Conservation (phyloP, 139 green algal species). For the Tetradesmus lagerheimii region DNA sequence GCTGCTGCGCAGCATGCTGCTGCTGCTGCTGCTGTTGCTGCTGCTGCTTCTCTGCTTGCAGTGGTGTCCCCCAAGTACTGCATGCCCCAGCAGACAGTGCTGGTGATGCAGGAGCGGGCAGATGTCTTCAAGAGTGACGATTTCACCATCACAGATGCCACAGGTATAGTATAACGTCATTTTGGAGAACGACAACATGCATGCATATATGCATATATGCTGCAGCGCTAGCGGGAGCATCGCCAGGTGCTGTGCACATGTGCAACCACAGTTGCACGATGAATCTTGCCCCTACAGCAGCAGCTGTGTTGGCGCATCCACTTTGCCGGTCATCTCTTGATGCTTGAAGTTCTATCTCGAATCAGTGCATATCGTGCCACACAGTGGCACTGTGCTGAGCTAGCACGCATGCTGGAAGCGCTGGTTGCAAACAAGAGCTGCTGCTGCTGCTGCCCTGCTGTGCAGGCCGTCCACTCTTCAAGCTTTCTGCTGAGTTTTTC, state of each 20-base stretch:
- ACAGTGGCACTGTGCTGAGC: no score
- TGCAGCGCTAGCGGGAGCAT: neutral
- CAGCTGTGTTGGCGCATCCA: neutral
- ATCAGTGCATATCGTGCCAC: no score
- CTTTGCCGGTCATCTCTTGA: no score
- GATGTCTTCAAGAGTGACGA: slow-evolving; percentile 18
- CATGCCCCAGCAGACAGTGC: slow-evolving; percentile 13
- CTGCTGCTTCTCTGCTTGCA: neutral
- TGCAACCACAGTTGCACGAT: no score
- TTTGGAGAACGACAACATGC: neutral
- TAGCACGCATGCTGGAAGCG: no score
- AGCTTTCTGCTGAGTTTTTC: neutral
- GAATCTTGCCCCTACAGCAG: neutral
- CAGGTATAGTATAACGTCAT: neutral
- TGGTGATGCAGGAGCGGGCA: slow-evolving; percentile 33
- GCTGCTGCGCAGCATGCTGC: no score
- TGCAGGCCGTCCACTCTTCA: slow-evolving; percentile 23
- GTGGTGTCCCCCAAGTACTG: slow-evolving; percentile 10
- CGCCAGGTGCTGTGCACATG: neutral
- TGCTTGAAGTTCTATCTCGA: no score
- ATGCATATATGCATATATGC: neutral
- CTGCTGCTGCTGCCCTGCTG: neutral
- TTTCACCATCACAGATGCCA: slow-evolving; percentile 34
- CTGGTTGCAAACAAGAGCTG: no score
- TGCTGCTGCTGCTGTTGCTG: neutral